A percentile compares a stretch with the other conserved stretches of the same genome.
Evolutionary conservation across 352 stramenopile species (phyloP).

Genomic region (Globisporangium acanthophoron): DNA sequence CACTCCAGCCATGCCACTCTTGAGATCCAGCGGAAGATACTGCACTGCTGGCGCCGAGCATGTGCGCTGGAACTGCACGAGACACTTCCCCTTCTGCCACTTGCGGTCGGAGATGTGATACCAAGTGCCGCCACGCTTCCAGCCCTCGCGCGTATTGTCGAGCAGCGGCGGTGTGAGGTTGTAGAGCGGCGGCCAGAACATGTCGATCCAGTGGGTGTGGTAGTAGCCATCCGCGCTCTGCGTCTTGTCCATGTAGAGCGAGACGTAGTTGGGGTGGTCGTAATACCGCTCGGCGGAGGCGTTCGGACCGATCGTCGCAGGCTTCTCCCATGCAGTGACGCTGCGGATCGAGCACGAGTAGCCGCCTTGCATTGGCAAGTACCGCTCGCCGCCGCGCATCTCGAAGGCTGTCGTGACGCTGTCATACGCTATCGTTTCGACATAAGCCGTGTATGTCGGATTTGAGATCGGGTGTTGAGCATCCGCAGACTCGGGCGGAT

Average conservation of each 20-base stretch:
- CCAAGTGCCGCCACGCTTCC: conserved; percentile 84
- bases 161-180: conserved; percentile 64
- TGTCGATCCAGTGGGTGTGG: conserved; percentile 87
- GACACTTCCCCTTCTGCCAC: conserved; percentile 94
- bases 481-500: conserved; percentile 40
- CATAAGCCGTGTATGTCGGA: conserved; percentile 41
- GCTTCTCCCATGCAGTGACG: conserved; percentile 94
- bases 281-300: conserved; percentile 75
- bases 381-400: conserved; percentile 44
- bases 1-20: conserved; percentile 15
- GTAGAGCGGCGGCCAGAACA: conserved; percentile 92
- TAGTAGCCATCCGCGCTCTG: conserved; percentile 70
- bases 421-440: conserved; percentile 58
- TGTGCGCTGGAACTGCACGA: conserved; percentile 89
- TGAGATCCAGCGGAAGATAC: conserved; percentile 29
- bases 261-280: conserved; percentile 96
- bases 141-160: conserved; percentile 92
- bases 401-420: conserved; percentile 25
- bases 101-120: conserved; percentile 33
- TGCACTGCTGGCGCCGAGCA: conserved; percentile 37
- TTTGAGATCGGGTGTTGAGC: conserved; percentile 55
- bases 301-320: conserved; percentile 30
- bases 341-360: conserved; percentile 94
- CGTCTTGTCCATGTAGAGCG: conserved; percentile 91
- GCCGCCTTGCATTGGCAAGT: conserved; percentile 82